Conservation (phyloP, 2,329 filamentous ascomycete species). For the Hysterium pulicare region DNA sequence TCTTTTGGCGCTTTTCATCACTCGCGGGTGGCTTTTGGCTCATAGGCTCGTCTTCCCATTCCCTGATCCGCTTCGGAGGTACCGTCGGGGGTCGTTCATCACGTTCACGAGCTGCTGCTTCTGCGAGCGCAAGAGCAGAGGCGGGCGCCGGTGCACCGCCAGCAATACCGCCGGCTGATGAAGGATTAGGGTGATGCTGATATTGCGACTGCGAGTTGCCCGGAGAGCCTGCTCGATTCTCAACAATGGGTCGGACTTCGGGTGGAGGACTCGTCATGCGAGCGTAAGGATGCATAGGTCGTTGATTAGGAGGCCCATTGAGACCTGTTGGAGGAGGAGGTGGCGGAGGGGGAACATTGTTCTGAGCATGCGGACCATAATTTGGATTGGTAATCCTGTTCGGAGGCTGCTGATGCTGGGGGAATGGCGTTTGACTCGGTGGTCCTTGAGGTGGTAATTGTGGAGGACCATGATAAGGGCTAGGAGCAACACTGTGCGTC, state of each 20-base stretch:
- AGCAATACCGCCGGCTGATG: slow-evolving; percentile 59
- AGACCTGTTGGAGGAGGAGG: slow-evolving; percentile 54
- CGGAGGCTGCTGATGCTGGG: slow-evolving; percentile 51
- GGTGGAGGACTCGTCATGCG: slow-evolving; percentile 74
- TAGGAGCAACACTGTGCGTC: slow-evolving; percentile 52
- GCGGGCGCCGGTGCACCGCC: slow-evolving; percentile 66
- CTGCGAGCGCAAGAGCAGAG: slow-evolving; percentile 63
- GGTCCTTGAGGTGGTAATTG: slow-evolving; percentile 52
- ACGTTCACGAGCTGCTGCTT: slow-evolving; percentile 61
- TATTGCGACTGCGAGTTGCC: slow-evolving; percentile 81
- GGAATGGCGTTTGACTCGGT: slow-evolving; percentile 41
- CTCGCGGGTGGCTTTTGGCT: slow-evolving; percentile 78
- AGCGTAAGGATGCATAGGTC: slow-evolving; percentile 66
- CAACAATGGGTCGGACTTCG: slow-evolving; percentile 77
- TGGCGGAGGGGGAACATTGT: slow-evolving; percentile 52
- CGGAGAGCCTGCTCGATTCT: slow-evolving; percentile 86
- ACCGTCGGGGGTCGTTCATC: slow-evolving; percentile 76
- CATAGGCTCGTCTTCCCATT: slow-evolving; percentile 81
- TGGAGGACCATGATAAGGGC: slow-evolving; percentile 47
- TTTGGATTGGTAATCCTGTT: slow-evolving; percentile 48
- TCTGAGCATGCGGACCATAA: slow-evolving; percentile 42
- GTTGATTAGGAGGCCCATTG: slow-evolving; percentile 52
- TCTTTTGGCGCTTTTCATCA: slow-evolving; percentile 79
- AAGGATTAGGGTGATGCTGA: slow-evolving; percentile 66
- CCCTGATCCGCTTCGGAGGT: slow-evolving; percentile 74